phyloP scores from a whole-genome alignment of 768 basidiomycete species.

The Amanita inopinata region DNA sequence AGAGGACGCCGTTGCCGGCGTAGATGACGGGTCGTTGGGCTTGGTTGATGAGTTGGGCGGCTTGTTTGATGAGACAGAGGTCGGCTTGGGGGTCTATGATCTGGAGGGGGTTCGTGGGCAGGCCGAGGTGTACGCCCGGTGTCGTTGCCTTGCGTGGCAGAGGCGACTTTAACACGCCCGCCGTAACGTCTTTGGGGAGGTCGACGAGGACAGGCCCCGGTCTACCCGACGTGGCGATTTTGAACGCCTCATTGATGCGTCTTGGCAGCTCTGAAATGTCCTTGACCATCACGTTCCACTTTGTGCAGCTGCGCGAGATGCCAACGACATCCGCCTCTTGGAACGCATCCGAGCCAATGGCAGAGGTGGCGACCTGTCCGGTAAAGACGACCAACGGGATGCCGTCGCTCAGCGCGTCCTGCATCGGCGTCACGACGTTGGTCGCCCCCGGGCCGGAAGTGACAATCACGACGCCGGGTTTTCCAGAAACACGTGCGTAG shows the following conservation, averaged over 20 bases:
- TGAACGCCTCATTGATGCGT: slow-evolving; percentile 98
- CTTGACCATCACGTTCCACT: slow-evolving; percentile 99
- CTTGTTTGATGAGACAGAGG: slow-evolving; percentile 59
- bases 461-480: slow-evolving; percentile 95
- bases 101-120: slow-evolving; percentile 68
- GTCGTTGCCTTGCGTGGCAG: slow-evolving; percentile 82
- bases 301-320: slow-evolving; percentile 94
- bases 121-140: slow-evolving; percentile 63
- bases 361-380: slow-evolving; percentile 98
- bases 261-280: slow-evolving; percentile 91
- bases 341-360: slow-evolving; percentile 98
- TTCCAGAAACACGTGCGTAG: slow-evolving; percentile 94
- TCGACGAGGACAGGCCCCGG: slow-evolving; percentile 98
- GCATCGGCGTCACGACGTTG: slow-evolving; percentile 96
- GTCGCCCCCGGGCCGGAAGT: slow-evolving; percentile 98
- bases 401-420: slow-evolving; percentile 92
- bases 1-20: slow-evolving; percentile 85
- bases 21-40: slow-evolving; percentile 89
- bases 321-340: slow-evolving; percentile 97
- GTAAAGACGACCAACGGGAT: slow-evolving; percentile 92
- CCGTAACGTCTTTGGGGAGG: slow-evolving; percentile 97
- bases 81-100: slow-evolving; percentile 51
- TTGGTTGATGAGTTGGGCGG: slow-evolving; percentile 86
- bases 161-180: slow-evolving; percentile 77
- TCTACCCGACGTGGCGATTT: slow-evolving; percentile 94